Evolutionary conservation across 208 protist genomes (phyloP).

Genomic region (Trypanosomatidae sp.): DNA sequence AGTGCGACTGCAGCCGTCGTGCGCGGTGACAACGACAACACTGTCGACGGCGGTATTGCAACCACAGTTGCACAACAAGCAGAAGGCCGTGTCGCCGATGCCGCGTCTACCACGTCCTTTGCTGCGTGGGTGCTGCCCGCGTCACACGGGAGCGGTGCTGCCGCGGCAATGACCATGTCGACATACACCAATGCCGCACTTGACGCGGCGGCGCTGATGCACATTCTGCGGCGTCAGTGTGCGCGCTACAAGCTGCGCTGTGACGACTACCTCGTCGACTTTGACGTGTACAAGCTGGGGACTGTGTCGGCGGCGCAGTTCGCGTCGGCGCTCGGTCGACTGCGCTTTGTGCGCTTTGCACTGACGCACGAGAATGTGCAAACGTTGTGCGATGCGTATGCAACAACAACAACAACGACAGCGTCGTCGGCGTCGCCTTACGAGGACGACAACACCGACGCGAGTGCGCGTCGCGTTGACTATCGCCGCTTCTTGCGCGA

Average conservation of each 20-base stretch:
- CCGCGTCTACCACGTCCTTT: neutral
- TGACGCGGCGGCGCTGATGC: slow-evolving; percentile 30
- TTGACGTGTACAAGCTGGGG: slow-evolving; percentile 74
- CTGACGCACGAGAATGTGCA: slow-evolving; percentile 50
- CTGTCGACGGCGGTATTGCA: no score
- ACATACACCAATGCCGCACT: slow-evolving; percentile 20
- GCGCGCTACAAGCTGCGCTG: slow-evolving; percentile 60
- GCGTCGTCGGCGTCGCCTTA: neutral
- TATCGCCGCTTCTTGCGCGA: no score
- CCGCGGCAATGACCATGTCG: no score
- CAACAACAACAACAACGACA: neutral
- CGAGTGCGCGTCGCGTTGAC: no score
- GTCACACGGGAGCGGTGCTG: no score
- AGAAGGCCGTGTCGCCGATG: no score
- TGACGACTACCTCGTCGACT: slow-evolving; percentile 71
- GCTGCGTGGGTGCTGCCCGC: no score
- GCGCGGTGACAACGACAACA: no score
- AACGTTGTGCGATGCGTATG: no score
- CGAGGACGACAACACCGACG: no score
- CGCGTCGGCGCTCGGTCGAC: slow-evolving; percentile 53
- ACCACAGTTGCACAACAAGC: no score
- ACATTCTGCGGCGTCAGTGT: slow-evolving; percentile 46
- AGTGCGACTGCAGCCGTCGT: no score
- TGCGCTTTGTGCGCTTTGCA: slow-evolving; percentile 62
- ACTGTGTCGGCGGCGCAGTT: slow-evolving; percentile 70